These are phyloP conservation scores for Penicillium ochrochloron DNA, from an alignment of 495 filamentous ascomycete species.

Conservation along the genomic window DNA sequence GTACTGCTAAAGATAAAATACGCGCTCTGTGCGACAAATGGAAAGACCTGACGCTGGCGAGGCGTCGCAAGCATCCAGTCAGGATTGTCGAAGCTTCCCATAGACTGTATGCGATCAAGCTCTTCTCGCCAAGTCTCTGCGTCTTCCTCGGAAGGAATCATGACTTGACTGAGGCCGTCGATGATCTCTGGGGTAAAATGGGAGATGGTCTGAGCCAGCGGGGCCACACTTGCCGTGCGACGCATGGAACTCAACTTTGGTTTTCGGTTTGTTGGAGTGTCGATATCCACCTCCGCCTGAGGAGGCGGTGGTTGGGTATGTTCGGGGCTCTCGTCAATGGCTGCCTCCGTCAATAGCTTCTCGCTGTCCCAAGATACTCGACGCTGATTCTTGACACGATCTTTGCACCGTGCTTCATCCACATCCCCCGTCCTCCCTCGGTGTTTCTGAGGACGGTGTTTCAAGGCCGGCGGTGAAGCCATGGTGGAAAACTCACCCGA, in stretches of 20 bases:
- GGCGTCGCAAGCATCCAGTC: conserved; percentile 47
- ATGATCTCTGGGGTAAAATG: conserved; percentile 50
- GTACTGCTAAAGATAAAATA: conserved; percentile 75
- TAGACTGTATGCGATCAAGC: conserved; percentile 43
- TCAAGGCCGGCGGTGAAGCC: conserved; percentile 49
- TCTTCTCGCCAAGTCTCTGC: conserved; percentile 48
- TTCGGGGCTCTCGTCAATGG: conserved; percentile 15
- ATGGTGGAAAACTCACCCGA: conserved; percentile 36
- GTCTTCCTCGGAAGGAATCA: conserved; percentile 43
- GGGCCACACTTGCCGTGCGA: conserved; percentile 14
- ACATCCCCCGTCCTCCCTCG: conserved; percentile 40
- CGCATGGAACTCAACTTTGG: conserved; percentile 20
- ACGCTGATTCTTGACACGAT: conserved; percentile 39
- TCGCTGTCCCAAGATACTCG: conserved; percentile 53
- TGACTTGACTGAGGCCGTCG: conserved; percentile 41
- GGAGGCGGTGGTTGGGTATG: conserved; percentile 13
- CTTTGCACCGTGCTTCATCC: conserved; percentile 26
- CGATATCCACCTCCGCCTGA: conserved; percentile 17
- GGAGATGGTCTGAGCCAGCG: conserved; percentile 45
- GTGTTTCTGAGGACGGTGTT: conserved; percentile 50
- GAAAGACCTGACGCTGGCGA: conserved; percentile 45
- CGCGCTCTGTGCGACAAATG: conserved; percentile 73
- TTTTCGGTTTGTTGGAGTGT: conserved; percentile 32
- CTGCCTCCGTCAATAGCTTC: conserved; percentile 41
- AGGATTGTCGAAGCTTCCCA: conserved; percentile 45